Base-by-base conservation (phyloP, 2,329 filamentous ascomycete genomes). In the Venturia nashicola region DNA sequence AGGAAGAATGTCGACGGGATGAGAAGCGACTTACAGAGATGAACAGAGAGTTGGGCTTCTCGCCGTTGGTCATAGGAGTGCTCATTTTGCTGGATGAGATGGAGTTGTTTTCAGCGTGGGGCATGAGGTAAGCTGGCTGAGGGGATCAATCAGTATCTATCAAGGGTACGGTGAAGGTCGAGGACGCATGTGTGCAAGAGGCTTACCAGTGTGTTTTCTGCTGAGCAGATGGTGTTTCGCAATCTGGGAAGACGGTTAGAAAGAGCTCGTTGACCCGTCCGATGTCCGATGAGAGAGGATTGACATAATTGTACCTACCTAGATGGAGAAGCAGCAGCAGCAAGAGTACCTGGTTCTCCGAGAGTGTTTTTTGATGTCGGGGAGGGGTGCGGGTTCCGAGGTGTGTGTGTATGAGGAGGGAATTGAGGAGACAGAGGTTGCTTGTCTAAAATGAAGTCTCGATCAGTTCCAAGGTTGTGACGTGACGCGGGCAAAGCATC, bases 41-140 rank as follows among this genome's bases (percentile, higher is more conserved):
- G 65, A 74, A 71, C 66, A 73, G 74, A 39, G 73, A 76, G 51
- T 69, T 69, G 46, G 72, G 70, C 69, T 72, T 73, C 67, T 76
- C 74, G 69, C 75, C 75, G 67, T 76, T 76, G 64, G 73, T 75
- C 65, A 75, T 62, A 39, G 73, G 69, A 42, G 57, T 46, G 34
- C 46, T 40, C 61, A 63, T 63, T n/a, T 36, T 63, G 48, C 7
- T 43, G 34, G 36, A 51, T 20, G 61, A 54, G n/a, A n/a, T 40
- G 4, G 32, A 44, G 36, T 60, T 23, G 34, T 43, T 27, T 32
- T 63, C 61, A 39, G 61, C 61, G 61, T 63, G 61, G n/a, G 61
- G 61, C 61, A 63, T 63, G 59, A 44, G 23, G 59, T 27, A 39
- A 4, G 43, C 43, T 27, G n/a, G 39, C n/a, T 23, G 20, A 40